Evolutionary conservation across 305 asterid species (phyloP).

Genomic region (Fraxinus sp.): DNA sequence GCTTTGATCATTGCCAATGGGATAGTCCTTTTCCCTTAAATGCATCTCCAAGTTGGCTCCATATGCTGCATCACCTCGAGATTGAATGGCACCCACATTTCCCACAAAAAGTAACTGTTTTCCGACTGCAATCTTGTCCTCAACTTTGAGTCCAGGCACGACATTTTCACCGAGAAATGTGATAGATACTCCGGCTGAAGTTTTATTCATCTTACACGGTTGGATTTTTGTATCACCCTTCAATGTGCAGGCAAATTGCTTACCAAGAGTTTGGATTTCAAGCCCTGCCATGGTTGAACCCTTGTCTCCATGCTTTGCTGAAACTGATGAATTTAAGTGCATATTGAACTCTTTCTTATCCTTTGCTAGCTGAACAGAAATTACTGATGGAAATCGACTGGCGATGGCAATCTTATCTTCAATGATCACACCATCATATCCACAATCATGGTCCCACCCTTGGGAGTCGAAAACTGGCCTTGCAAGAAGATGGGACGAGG

Average conservation of each 20-base stretch:
- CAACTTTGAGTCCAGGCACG: slow-evolving; percentile 30
- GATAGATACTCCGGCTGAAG: slow-evolving; percentile 38
- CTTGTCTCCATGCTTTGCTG: slow-evolving; percentile 31
- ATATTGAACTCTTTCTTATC: slow-evolving; percentile 40
- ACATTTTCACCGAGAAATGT: slow-evolving; percentile 30
- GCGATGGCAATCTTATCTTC: slow-evolving; percentile 32
- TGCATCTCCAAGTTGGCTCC: slow-evolving; percentile 39
- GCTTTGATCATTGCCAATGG: slow-evolving; percentile 28
- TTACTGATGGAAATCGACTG: slow-evolving; percentile 33
- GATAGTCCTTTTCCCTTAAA: slow-evolving; percentile 28
- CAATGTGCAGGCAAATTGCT: slow-evolving; percentile 33
- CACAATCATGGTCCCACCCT: slow-evolving; percentile 49
- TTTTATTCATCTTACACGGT: slow-evolving; percentile 25
- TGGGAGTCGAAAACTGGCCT: slow-evolving; percentile 37
- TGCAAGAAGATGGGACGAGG: slow-evolving; percentile 24
- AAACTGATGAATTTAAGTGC: slow-evolving; percentile 38
- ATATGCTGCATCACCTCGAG: slow-evolving; percentile 38
- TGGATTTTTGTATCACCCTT: slow-evolving; percentile 32
- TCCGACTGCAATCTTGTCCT: slow-evolving; percentile 36
- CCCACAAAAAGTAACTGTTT: slow-evolving; percentile 32
- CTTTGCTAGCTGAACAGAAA: slow-evolving; percentile 34
- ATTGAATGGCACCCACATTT: slow-evolving; percentile 32
- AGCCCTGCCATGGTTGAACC: slow-evolving; percentile 39
- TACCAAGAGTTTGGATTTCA: slow-evolving; percentile 29
- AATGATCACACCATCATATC: slow-evolving; percentile 34